phyloP scores from a whole-genome alignment of 495 filamentous ascomycete genomes.

The Clohesyomyces aquaticus region DNA sequence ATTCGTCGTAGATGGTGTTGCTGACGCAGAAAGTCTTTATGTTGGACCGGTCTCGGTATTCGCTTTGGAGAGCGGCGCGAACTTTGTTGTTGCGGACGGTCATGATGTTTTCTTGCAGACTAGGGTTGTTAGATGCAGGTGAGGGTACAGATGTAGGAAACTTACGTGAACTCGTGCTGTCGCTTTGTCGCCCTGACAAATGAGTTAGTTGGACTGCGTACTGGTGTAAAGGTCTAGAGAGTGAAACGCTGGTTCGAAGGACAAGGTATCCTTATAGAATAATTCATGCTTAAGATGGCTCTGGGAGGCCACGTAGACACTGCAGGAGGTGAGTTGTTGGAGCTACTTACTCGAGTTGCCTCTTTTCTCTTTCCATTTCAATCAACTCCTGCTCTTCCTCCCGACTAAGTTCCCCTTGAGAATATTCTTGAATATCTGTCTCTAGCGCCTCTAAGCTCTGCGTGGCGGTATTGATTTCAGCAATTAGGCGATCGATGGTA shows the following conservation, averaged over 20 bases:
- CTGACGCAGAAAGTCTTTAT: conserved; percentile 49
- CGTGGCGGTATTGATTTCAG: neutral
- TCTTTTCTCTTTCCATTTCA: conserved; percentile 2
- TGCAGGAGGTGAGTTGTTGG: neutral
- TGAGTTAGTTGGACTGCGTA: too few relatives aligned
- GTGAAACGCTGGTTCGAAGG: too few relatives aligned
- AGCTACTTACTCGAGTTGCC: conserved; percentile 6
- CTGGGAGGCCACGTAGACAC: neutral
- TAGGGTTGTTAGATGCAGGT: conserved; percentile 9
- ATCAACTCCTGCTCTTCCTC: neutral
- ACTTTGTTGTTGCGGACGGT: conserved; percentile 45
- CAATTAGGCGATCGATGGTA: conserved; percentile 7
- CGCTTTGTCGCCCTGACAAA: conserved; percentile 4
- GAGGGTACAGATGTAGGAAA: neutral
- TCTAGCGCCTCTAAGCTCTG: neutral
- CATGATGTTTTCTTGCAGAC: conserved; percentile 43
- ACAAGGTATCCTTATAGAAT: too few relatives aligned
- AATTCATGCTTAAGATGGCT: too few relatives aligned
- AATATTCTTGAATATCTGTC: conserved; percentile 12
- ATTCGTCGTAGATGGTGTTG: conserved; percentile 47
- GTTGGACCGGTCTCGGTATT: conserved; percentile 38
- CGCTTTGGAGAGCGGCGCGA: conserved; percentile 27
- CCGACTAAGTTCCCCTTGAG: conserved; percentile 1
- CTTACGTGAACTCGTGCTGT: conserved; percentile 19
- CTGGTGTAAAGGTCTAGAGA: too few relatives aligned